A percentile compares a stretch with the other conserved stretches of the same genome.
Conservation (phyloP, 1,284 basidiomycete species). For the Moesziomyces sp. region DNA sequence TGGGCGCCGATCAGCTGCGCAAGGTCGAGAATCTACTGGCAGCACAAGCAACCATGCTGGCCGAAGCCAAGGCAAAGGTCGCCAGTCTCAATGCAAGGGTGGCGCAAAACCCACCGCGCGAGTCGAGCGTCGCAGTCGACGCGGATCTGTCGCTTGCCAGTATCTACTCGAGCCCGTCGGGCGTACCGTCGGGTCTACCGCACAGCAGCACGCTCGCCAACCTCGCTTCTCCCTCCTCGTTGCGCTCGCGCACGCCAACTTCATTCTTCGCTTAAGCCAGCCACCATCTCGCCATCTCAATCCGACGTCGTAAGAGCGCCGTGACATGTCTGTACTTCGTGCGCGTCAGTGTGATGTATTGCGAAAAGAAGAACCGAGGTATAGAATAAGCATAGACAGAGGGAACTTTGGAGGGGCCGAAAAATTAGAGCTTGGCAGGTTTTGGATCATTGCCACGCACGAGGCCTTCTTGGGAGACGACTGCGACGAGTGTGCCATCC, state of each 20-base stretch:
- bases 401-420: too few species aligned
- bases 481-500: conserved; percentile 63
- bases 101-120: conserved; percentile 14
- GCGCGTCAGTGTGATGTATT: too few species aligned
- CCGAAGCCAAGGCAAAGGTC: conserved; percentile 47
- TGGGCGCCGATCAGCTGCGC: conserved; percentile 47
- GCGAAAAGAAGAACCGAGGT: too few species aligned
- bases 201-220: conserved; percentile 36
- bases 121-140: neutral
- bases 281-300: too few species aligned
- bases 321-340: too few species aligned
- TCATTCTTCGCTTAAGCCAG: neutral
- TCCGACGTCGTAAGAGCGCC: too few species aligned
- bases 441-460: conserved; percentile 26
- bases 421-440: conserved; percentile 22
- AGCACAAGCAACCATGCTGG: conserved; percentile 44
- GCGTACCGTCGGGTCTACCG: conserved; percentile 19
- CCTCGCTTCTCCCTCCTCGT: neutral
- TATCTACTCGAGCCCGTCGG: too few species aligned
- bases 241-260: neutral
- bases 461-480: conserved; percentile 56
- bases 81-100: conserved; percentile 24
- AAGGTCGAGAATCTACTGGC: conserved; percentile 48
- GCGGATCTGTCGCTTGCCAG: too few species aligned
- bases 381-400: too few species aligned